phyloP scores from a whole-genome alignment of 441 rosid species.

The Aquilaria agallochum region DNA sequence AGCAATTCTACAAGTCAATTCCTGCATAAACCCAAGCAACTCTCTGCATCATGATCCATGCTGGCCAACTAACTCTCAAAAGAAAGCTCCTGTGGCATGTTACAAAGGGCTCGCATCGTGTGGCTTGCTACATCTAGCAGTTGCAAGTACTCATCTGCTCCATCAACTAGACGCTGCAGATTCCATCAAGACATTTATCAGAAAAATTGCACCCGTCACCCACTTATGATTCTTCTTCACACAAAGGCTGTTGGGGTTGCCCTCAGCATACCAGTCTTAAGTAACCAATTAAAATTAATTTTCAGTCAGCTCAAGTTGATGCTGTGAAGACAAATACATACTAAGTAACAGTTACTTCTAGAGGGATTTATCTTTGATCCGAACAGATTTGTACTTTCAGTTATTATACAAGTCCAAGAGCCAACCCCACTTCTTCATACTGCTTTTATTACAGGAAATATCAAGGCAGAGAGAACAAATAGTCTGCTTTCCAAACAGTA shows the following conservation, averaged over 20 bases:
- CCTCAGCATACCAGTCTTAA: too few species aligned
- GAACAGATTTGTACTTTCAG: too few species aligned
- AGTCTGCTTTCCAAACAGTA: too few species aligned
- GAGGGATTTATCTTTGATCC: too few species aligned
- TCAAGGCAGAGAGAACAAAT: too few species aligned
- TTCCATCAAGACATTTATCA: conserved; percentile 5
- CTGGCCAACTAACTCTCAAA: conserved; percentile 26
- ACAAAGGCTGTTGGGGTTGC: not conserved
- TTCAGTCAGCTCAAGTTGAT: too few species aligned
- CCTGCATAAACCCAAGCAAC: not conserved
- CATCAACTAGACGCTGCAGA: conserved; percentile 81
- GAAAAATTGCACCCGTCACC: conserved; percentile 2
- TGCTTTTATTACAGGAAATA: too few species aligned
- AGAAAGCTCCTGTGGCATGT: conserved; percentile 62
- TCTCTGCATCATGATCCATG: conserved; percentile 5
- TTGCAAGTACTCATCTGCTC: conserved; percentile 96
- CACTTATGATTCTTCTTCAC: not conserved
- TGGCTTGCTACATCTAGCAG: conserved; percentile 76
- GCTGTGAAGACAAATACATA: too few species aligned
- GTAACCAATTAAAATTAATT: too few species aligned
- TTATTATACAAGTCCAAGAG: too few species aligned
- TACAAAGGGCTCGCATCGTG: conserved; percentile 49
- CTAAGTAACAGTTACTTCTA: too few species aligned
- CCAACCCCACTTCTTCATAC: too few species aligned
- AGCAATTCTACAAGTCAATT: not conserved